These are phyloP conservation scores for Oryza australiensis DNA, from an alignment of 176 grass and related monocot genomes.

Conservation along the genomic window DNA sequence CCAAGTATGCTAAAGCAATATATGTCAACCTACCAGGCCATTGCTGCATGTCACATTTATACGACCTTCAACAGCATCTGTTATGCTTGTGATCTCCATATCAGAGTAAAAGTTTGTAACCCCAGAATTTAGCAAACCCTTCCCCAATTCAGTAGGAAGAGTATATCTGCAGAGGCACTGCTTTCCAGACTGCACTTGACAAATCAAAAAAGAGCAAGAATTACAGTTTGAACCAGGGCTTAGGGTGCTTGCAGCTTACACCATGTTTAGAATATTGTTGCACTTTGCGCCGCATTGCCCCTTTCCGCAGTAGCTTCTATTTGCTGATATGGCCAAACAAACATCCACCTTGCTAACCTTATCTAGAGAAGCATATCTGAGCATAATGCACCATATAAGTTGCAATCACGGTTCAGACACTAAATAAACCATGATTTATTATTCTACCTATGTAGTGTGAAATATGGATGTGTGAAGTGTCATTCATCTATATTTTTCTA, in stretches of 20 bases:
- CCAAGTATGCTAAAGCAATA: slow-evolving; percentile 11
- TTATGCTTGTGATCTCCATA: slow-evolving; percentile 75
- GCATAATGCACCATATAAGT: too few species aligned
- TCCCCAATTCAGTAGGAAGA: slow-evolving; percentile 65
- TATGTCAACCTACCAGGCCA: slow-evolving; percentile 58
- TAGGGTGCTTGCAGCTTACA: not conserved
- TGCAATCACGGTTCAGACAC: too few species aligned
- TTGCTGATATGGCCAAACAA: too few species aligned
- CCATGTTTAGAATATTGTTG: not conserved
- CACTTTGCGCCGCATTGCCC: too few species aligned
- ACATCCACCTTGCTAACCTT: too few species aligned
- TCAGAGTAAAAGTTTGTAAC: slow-evolving; percentile 44
- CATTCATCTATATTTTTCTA: too few species aligned
- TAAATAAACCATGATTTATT: too few species aligned
- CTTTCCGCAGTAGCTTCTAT: too few species aligned
- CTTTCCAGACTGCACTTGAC: slow-evolving; percentile 76
- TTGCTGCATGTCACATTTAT: slow-evolving; percentile 82
- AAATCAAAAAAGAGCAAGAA: slow-evolving; percentile 17
- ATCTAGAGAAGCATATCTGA: too few species aligned
- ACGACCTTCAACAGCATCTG: slow-evolving; percentile 80
- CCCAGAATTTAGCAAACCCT: slow-evolving; percentile 31
- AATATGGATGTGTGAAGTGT: too few species aligned
- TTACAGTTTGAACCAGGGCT: slow-evolving; percentile 2
- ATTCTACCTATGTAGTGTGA: too few species aligned
- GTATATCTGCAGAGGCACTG: slow-evolving; percentile 88